A percentile compares a stretch with the other conserved stretches of the same genome.
Conservation (phyloP, 345 rosid species). For the Psidium guajava region DNA sequence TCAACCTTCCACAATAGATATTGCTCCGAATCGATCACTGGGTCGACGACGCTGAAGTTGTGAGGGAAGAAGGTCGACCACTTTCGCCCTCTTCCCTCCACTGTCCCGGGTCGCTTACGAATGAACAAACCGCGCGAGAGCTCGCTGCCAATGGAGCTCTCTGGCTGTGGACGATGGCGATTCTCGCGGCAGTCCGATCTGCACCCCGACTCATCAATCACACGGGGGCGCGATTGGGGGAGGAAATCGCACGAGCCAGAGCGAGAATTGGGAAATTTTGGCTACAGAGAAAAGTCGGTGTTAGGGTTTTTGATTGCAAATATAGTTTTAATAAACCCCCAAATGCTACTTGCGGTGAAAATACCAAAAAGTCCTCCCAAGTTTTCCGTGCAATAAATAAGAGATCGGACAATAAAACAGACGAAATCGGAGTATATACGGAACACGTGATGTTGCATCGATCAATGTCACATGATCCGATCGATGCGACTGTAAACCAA, state of each 20-base stretch:
- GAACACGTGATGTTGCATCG: too few relatives aligned
- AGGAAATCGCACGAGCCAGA: neutral
- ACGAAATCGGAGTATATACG: too few relatives aligned
- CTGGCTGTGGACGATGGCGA: neutral
- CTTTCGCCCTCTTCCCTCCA: neutral
- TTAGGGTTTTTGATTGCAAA: neutral
- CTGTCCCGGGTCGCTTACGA: neutral
- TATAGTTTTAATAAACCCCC: neutral
- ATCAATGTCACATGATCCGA: neutral
- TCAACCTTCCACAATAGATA: neutral
- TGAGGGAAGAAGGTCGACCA: neutral
- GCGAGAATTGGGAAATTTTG: neutral
- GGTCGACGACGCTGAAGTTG: neutral
- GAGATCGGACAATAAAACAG: too few relatives aligned
- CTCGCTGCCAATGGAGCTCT: neutral
- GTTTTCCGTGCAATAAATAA: too few relatives aligned
- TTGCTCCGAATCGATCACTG: neutral
- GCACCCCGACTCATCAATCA: neutral
- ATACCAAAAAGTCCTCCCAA: too few relatives aligned
- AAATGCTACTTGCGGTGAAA: too few relatives aligned
- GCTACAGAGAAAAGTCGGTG: neutral
- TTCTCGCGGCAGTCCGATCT: neutral
- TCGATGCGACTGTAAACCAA: neutral
- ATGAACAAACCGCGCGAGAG: neutral
- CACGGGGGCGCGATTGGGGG: neutral